Percentiles rank a stretch among this genome's conserved stretches.
Conservation (phyloP, 371 early-diverging fungal genomes). For the Circinella umbellata region DNA sequence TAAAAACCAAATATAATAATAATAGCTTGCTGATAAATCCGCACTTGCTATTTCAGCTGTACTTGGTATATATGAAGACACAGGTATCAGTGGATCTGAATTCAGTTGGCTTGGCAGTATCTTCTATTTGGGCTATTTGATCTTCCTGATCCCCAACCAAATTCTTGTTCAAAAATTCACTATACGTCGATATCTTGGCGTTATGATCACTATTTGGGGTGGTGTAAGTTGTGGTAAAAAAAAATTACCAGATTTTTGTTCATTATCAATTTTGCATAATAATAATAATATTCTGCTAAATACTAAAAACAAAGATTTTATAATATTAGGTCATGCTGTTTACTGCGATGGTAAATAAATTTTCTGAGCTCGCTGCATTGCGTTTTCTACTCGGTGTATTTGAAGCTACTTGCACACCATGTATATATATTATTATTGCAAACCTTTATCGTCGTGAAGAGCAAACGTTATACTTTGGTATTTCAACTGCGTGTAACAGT, state of each 20-base stretch:
- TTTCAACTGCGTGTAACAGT: slow-evolving; percentile 25
- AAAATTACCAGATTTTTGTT: too few species aligned
- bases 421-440: slow-evolving; percentile 29
- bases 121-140: slow-evolving; percentile 15
- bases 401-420: slow-evolving; percentile 37
- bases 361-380: slow-evolving; percentile 29
- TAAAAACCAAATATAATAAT: not conserved
- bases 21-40: slow-evolving; percentile 33
- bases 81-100: slow-evolving; percentile 26
- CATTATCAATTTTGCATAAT: not conserved
- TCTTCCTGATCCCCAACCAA: slow-evolving; percentile 18
- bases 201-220: slow-evolving; percentile 31
- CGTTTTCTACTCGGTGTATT: slow-evolving; percentile 41
- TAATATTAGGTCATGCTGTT: slow-evolving; percentile 17
- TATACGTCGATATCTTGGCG: slow-evolving; percentile 26
- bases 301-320: not conserved
- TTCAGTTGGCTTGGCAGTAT: slow-evolving; percentile 25
- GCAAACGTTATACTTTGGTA: slow-evolving; percentile 30
- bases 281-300: too few species aligned
- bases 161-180: slow-evolving; percentile 30
- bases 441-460: slow-evolving; percentile 43
- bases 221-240: slow-evolving; percentile 11
- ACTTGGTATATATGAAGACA: slow-evolving; percentile 30
- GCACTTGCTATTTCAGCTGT: slow-evolving; percentile 34
- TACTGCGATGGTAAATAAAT: slow-evolving; percentile 12